A percentile compares a stretch with the other conserved stretches of the same genome.
These are phyloP conservation scores for Mucor circinelloides DNA, from an alignment of 371 early-diverging fungal genomes.

Conservation along the genomic window DNA sequence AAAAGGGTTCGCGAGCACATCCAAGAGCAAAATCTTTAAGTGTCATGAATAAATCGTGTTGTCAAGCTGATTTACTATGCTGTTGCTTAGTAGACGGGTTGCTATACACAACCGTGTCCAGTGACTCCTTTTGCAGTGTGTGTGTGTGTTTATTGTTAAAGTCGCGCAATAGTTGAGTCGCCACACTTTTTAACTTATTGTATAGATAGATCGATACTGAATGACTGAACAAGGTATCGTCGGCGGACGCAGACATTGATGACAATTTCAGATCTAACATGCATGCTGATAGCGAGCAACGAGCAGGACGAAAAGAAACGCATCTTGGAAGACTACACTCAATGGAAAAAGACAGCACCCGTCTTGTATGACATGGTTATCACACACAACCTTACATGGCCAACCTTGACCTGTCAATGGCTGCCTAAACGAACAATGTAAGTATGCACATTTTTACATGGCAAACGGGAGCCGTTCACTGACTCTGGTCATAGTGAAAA, in stretches of 20 bases:
- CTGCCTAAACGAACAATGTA: conserved; percentile 92
- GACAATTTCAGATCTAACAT: not conserved
- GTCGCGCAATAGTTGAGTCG: not conserved
- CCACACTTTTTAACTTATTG: not conserved
- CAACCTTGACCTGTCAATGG: conserved; percentile 98
- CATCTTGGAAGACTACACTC: conserved; percentile 92
- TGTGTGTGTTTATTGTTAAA: too few species aligned
- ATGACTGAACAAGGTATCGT: not conserved
- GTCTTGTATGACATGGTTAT: conserved; percentile 97
- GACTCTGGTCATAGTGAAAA: not conserved
- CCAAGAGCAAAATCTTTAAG: not conserved
- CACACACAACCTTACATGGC: conserved; percentile 98
- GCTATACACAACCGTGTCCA: not conserved
- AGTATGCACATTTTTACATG: conserved; percentile 6
- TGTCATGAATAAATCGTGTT: not conserved
- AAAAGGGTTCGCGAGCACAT: not conserved
- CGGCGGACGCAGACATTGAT: not conserved
- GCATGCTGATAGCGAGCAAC: not conserved
- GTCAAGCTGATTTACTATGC: too few species aligned
- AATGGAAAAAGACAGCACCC: conserved; percentile 99
- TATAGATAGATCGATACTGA: not conserved
- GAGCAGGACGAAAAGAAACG: conserved; percentile 62
- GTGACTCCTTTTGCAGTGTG: not conserved
- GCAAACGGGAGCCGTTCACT: too few species aligned
- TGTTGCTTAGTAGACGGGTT: not conserved